A percentile compares a stretch with the other conserved stretches of the same genome.
Conservation (phyloP, 2,329 filamentous ascomycete genomes). For the Alternaria burnsii region DNA sequence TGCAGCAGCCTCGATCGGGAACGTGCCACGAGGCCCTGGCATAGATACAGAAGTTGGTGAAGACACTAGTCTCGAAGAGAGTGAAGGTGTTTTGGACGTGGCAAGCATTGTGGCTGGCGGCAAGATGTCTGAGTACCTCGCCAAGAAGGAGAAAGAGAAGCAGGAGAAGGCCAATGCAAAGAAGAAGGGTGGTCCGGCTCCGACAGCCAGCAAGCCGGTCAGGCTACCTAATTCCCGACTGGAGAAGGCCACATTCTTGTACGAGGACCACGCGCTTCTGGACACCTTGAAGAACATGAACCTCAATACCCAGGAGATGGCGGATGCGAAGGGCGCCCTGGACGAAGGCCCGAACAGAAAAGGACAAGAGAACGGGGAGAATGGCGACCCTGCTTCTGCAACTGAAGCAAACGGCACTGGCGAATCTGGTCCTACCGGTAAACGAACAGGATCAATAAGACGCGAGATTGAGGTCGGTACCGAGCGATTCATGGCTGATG, state of each 20-base stretch:
- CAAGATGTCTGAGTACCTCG: constrained; percentile 82
- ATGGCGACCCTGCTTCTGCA: constrained; percentile 35
- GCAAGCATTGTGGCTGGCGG: constrained; percentile 85
- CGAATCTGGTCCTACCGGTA: constrained; percentile 23
- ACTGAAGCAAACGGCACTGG: constrained; percentile 40
- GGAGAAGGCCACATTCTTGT: constrained; percentile 74
- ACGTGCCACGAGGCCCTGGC: constrained; percentile 62
- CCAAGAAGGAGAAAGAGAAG: constrained; percentile 84
- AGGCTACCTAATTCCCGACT: constrained; percentile 77
- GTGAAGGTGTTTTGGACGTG: constrained; percentile 81
- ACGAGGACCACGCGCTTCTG: constrained; percentile 70
- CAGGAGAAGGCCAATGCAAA: constrained; percentile 68
- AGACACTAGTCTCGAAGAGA: constrained; percentile 61
- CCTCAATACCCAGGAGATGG: constrained; percentile 56
- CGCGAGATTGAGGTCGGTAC: constrained; percentile 78
- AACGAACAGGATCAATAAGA: constrained; percentile 48
- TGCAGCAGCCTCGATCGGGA: constrained; percentile 53
- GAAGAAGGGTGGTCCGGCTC: constrained; percentile 67
- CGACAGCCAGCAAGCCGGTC: constrained; percentile 66
- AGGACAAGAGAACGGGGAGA: constrained; percentile 45
- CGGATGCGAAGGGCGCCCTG: constrained; percentile 62
- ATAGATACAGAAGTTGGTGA: constrained; percentile 63
- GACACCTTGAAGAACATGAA: constrained; percentile 63
- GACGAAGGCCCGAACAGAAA: constrained; percentile 56
- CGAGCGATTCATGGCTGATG: constrained; percentile 73